Evolutionary conservation across 441 rosid genomes (phyloP).

Genomic region (Euphorbia celastroides): DNA sequence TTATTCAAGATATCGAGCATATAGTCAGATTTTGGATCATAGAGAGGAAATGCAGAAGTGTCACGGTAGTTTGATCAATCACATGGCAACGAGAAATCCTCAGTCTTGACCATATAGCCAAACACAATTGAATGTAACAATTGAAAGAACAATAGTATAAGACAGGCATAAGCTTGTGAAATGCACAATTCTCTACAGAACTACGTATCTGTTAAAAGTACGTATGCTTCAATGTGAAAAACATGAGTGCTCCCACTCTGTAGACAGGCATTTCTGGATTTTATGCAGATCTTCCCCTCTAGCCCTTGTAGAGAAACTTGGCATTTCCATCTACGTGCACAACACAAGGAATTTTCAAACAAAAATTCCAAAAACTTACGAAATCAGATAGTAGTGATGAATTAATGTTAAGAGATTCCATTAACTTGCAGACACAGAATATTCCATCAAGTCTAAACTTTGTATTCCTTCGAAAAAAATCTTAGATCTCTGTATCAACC

Average conservation of each 20-base stretch:
- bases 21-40: background rate
- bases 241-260: background rate
- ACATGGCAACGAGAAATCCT: no score
- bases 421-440: no score
- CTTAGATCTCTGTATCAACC: background rate
- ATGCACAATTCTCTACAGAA: background rate
- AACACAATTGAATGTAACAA: background rate
- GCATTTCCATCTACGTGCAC: constrained; percentile 9
- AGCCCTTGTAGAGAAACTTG: background rate
- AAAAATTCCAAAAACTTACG: no score
- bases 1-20: background rate
- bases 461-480: constrained; percentile 13
- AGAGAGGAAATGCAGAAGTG: background rate
- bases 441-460: background rate
- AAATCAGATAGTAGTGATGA: background rate
- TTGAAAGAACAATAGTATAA: background rate
- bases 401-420: background rate
- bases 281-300: no score
- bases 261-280: background rate
- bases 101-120: background rate
- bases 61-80: no score
- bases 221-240: background rate
- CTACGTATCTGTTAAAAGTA: background rate
- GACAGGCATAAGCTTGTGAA: background rate
- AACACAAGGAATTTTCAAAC: background rate